These are phyloP conservation scores for Leccinum pachyderme DNA, from an alignment of 1,284 basidiomycete species.

Conservation along the genomic window DNA sequence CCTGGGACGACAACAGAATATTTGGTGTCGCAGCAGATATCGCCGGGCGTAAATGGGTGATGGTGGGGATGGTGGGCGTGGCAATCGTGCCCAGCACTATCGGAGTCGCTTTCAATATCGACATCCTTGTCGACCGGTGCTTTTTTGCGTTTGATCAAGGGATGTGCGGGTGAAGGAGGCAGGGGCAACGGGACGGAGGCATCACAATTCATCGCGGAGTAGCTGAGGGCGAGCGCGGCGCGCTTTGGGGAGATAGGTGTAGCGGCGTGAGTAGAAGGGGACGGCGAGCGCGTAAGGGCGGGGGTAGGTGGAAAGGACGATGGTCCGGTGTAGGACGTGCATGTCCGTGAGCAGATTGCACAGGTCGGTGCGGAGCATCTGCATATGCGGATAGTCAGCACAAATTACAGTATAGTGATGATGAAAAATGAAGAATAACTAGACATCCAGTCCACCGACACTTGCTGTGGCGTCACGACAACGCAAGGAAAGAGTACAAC, in stretches of 20 bases:
- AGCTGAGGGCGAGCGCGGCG: conserved; percentile 22
- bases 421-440: not conserved
- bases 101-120: conserved; percentile 11
- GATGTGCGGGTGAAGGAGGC: not conserved
- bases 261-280: conserved; percentile 14
- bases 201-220: conserved; percentile 24
- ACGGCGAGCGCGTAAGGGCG: conserved; percentile 34
- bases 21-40: not conserved
- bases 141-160: conserved; percentile 29
- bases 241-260: conserved; percentile 28
- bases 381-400: conserved; percentile 7
- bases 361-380: conserved; percentile 29
- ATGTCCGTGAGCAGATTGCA: conserved; percentile 30
- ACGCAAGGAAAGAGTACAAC: not conserved
- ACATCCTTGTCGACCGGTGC: conserved; percentile 21
- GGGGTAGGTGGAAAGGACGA: conserved; percentile 30
- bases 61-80: not conserved
- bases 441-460: not conserved
- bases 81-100: not conserved
- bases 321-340: conserved; percentile 31
- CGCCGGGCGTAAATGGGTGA: not conserved
- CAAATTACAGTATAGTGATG: not conserved
- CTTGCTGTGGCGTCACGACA: not conserved
- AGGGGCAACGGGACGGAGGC: not conserved
- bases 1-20: conserved; percentile 21